A percentile compares a stretch with the other conserved stretches of the same genome.
Conservation (phyloP, 768 basidiomycete species). For the Sarcomyxa edulis region DNA sequence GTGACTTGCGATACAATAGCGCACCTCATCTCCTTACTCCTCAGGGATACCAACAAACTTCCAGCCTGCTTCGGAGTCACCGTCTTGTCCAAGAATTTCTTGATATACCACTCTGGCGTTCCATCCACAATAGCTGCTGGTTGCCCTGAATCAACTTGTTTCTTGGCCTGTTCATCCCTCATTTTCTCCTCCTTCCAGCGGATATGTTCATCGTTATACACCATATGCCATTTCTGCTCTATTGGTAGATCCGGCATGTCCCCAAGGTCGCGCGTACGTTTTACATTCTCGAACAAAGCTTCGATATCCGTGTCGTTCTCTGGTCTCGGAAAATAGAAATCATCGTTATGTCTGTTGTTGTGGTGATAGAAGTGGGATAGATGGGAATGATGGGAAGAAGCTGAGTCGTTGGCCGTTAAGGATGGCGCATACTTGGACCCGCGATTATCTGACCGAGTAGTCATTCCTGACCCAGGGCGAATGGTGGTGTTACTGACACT, state of each 20-base stretch:
- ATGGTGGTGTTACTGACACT: slow-evolving; percentile 28
- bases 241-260: slow-evolving; percentile 56
- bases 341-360: slow-evolving; percentile 20
- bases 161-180: slow-evolving; percentile 56
- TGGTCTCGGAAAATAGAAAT: slow-evolving; percentile 77
- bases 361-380: slow-evolving; percentile 47
- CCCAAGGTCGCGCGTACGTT: slow-evolving; percentile 60
- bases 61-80: slow-evolving; percentile 78
- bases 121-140: slow-evolving; percentile 51
- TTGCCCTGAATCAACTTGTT: slow-evolving; percentile 55
- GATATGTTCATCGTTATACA: slow-evolving; percentile 76
- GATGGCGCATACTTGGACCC: slow-evolving; percentile 62
- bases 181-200: slow-evolving; percentile 72
- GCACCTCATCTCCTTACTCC: slow-evolving; percentile 79
- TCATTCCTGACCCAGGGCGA: slow-evolving; percentile 46
- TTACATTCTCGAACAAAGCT: slow-evolving; percentile 72
- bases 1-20: slow-evolving; percentile 14
- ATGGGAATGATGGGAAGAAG: slow-evolving; percentile 40
- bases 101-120: slow-evolving; percentile 90
- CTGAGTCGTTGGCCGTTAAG: slow-evolving; percentile 39
- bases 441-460: slow-evolving; percentile 58
- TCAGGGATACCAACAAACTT: slow-evolving; percentile 68
- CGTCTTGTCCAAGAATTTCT: slow-evolving; percentile 83
- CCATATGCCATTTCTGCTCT: slow-evolving; percentile 90
- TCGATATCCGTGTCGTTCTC: slow-evolving; percentile 75